These are phyloP conservation scores for Epichloe coenophiala DNA, from an alignment of 2,329 filamentous ascomycete species.

Conservation along the genomic window DNA sequence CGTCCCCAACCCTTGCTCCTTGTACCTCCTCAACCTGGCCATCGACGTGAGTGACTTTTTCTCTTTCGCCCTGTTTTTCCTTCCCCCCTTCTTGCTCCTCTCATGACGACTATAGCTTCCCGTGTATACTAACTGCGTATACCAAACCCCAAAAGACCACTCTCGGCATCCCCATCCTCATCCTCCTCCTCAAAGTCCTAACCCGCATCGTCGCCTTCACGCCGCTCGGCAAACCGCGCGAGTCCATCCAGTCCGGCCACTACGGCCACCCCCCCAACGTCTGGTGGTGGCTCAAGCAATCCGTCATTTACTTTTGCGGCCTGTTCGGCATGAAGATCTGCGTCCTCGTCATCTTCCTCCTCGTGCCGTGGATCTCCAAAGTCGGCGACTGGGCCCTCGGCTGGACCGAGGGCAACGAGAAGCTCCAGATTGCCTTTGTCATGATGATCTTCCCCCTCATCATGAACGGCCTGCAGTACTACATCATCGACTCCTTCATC, in stretches of 20 bases:
- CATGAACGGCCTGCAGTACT: conserved; percentile 97
- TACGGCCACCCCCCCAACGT: conserved; percentile 74
- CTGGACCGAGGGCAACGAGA: conserved; percentile 94
- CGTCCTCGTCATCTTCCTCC: conserved; percentile 80
- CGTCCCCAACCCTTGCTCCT: conserved; percentile 86
- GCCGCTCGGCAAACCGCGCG: conserved; percentile 62
- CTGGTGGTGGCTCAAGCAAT: conserved; percentile 94
- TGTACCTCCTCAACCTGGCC: conserved; percentile 84
- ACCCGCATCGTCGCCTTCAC: conserved; percentile 62
- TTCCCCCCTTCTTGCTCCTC: no score
- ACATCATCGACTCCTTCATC: conserved; percentile 97
- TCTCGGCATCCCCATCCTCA: conserved; percentile 87
- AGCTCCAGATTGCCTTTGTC: conserved; percentile 86
- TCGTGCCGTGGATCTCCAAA: conserved; percentile 81
- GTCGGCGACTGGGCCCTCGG: conserved; percentile 90
- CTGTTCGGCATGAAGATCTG: conserved; percentile 94
- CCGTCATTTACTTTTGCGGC: conserved; percentile 87
- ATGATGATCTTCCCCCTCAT: conserved; percentile 99
- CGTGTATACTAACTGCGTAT: neutral
- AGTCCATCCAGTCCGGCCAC: conserved; percentile 86
- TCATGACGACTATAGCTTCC: no score
- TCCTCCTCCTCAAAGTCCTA: conserved; percentile 68
- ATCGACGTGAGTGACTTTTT: conserved; percentile 64
- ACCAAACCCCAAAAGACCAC: conserved; percentile 49
- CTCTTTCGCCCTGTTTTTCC: no score